These are phyloP conservation scores for Neofusicoccum kwambonambiense DNA, from an alignment of 2,329 filamentous ascomycete genomes.

Conservation along the genomic window DNA sequence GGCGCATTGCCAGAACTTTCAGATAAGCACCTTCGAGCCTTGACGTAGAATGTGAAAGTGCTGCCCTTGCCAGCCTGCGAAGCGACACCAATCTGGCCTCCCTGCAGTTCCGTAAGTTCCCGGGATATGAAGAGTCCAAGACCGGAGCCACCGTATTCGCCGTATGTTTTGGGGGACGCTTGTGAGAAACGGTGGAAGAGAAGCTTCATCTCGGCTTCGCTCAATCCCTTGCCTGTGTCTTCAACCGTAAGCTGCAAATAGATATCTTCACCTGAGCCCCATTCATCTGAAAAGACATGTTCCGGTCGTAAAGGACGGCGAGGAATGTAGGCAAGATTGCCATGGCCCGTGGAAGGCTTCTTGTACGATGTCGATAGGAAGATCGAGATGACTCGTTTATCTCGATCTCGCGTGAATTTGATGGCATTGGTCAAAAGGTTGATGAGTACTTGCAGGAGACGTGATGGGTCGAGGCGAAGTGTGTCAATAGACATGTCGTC, in stretches of 20 bases:
- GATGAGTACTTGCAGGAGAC: conserved; percentile 26
- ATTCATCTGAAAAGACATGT: conserved; percentile 20
- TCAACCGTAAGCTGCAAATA: conserved; percentile 19
- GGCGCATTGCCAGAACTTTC: background rate
- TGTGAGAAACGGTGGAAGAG: conserved; percentile 18
- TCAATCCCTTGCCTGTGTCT: conserved; percentile 20
- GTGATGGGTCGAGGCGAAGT: conserved; percentile 21
- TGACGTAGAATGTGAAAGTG: conserved; percentile 36
- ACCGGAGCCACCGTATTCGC: conserved; percentile 38
- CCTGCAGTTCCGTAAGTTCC: conserved; percentile 34
- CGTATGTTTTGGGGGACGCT: conserved; percentile 23
- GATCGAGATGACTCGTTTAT: conserved; percentile 32
- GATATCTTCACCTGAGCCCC: conserved; percentile 18
- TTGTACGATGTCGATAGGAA: conserved; percentile 27
- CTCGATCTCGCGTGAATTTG: conserved; percentile 29
- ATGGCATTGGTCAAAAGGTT: conserved; percentile 34
- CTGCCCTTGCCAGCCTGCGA: conserved; percentile 32
- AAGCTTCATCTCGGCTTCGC: conserved; percentile 12
- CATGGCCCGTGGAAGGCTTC: conserved; percentile 9
- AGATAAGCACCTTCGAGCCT: conserved; percentile 20
- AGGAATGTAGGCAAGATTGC: conserved; percentile 21
- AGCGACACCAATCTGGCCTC: conserved; percentile 34
- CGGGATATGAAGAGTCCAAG: conserved; percentile 38
- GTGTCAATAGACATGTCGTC: conserved; percentile 20
- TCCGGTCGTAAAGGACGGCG: conserved; percentile 8